A percentile compares a stretch with the other conserved stretches of the same genome.
phyloP scores from a whole-genome alignment of 345 rosid genomes.

The Adansonia digitata region DNA sequence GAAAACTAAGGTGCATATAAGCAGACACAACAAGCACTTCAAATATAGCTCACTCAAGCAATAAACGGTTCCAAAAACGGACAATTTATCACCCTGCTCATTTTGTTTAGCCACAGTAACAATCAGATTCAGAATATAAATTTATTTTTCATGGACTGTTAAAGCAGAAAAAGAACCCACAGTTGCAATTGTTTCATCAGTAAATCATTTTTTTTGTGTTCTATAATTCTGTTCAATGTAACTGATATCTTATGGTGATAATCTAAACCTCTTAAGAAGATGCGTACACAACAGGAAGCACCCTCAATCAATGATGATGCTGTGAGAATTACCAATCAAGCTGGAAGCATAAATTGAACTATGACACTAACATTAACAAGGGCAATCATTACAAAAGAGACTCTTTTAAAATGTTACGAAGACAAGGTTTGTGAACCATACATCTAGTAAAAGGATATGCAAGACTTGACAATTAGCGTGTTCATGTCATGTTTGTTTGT shows the following conservation, averaged over 20 bases:
- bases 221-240: not conserved
- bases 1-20: not conserved
- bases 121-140: not conserved
- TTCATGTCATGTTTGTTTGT: too few species aligned
- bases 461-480: too few species aligned
- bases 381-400: not conserved
- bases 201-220: not conserved
- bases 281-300: not conserved
- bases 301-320: not conserved
- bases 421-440: not conserved
- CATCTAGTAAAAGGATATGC: not conserved
- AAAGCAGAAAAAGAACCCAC: not conserved
- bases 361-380: not conserved
- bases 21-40: not conserved
- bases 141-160: not conserved
- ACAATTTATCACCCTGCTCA: not conserved
- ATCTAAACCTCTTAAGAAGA: not conserved
- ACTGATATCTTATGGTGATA: not conserved
- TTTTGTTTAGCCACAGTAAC: not conserved
- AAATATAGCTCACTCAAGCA: not conserved
- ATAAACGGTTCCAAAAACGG: conserved; percentile 2
- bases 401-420: not conserved
- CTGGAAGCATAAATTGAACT: not conserved
- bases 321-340: not conserved
- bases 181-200: not conserved